Evolutionary conservation across 2,329 filamentous ascomycete species (phyloP).

Genomic region (Fusarium keratoplasticum): DNA sequence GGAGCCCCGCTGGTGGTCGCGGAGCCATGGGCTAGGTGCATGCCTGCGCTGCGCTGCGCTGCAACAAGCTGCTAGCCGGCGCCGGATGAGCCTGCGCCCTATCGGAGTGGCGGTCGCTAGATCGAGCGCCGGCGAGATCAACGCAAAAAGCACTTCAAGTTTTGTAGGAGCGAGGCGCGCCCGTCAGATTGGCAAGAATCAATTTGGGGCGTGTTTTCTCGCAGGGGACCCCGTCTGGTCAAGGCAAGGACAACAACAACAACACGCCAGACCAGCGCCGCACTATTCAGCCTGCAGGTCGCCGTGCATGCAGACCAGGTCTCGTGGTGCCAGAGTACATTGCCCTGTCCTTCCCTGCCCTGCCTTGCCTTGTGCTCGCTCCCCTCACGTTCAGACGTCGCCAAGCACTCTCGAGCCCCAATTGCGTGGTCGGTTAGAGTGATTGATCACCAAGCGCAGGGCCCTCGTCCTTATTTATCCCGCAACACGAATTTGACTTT

Average conservation of each 20-base stretch:
- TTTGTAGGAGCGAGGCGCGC: neutral
- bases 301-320: conserved; percentile 48
- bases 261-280: conserved; percentile 39
- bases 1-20: conserved; percentile 24
- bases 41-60: conserved; percentile 11
- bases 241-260: conserved; percentile 12
- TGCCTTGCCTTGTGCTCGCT: conserved; percentile 18
- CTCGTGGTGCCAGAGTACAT: conserved; percentile 43
- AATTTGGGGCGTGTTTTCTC: conserved; percentile 34
- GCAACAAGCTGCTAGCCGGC: conserved; percentile 21
- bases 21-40: conserved; percentile 16
- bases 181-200: conserved; percentile 14
- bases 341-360: neutral
- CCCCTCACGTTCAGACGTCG: neutral
- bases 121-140: conserved; percentile 23
- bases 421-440: neutral
- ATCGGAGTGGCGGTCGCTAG: conserved; percentile 30
- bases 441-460: neutral
- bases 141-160: conserved; percentile 5
- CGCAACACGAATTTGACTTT: neutral
- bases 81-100: conserved; percentile 26
- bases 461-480: neutral
- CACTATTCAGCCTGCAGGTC: conserved; percentile 44
- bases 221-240: conserved; percentile 33
- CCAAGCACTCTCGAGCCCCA: neutral